Evolutionary conservation across 108 stramenopile genomes (phyloP).

Genomic region (Asterionellopsis glacialis): DNA sequence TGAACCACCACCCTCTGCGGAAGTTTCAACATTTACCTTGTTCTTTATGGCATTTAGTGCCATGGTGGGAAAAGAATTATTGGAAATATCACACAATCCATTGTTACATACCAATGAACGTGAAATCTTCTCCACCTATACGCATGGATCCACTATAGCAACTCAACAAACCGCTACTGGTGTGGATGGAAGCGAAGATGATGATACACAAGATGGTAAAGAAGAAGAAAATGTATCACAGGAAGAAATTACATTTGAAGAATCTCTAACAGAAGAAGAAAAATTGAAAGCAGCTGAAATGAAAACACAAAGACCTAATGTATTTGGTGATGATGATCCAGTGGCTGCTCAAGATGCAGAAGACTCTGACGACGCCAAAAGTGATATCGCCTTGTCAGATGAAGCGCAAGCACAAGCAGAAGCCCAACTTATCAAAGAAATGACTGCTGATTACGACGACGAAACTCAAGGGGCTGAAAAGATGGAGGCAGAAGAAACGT

Average conservation of each 20-base stretch:
- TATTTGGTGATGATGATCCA: constrained; percentile 15
- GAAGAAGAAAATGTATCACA: constrained; percentile 14
- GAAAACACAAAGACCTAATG: constrained; percentile 28
- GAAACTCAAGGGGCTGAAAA: neutral
- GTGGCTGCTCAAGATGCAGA: too few relatives aligned
- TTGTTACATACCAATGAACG: constrained; percentile 34
- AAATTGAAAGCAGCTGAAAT: constrained; percentile 11
- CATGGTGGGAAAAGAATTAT: constrained; percentile 63
- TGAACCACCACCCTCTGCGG: constrained; percentile 25
- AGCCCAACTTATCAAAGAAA: neutral
- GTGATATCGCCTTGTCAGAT: neutral
- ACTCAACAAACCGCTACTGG: constrained; percentile 13
- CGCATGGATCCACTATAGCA: constrained; percentile 14
- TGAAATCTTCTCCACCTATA: constrained; percentile 69
- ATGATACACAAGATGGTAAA: neutral
- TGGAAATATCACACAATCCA: constrained; percentile 59
- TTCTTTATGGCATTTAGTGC: constrained; percentile 57
- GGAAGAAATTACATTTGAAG: constrained; percentile 1
- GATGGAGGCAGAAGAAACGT: neutral
- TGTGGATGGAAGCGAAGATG: constrained; percentile 17
- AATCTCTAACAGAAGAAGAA: constrained; percentile 32
- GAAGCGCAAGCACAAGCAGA: neutral
- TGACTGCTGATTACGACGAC: neutral
- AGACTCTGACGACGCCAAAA: neutral
- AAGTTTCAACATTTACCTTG: constrained; percentile 48